These are phyloP conservation scores for Arabis alpina DNA, from an alignment of 345 rosid species.

Conservation along the genomic window DNA sequence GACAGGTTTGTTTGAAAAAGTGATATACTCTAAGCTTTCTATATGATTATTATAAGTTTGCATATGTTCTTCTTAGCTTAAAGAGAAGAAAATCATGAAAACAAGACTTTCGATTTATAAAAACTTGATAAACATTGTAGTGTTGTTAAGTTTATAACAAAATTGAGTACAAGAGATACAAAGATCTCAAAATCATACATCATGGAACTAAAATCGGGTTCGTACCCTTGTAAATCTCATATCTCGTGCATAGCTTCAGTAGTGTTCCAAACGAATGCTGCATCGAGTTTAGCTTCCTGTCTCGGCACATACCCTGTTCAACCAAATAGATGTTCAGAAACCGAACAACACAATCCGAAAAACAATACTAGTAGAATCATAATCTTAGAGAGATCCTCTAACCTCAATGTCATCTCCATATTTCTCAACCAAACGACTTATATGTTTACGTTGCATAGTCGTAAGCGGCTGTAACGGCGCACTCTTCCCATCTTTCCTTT, in stretches of 20 bases:
- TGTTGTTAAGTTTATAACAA: conserved; percentile 6
- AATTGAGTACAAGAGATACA: neutral
- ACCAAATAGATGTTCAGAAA: conserved; percentile 4
- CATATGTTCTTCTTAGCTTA: neutral
- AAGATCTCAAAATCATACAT: conserved; percentile 39
- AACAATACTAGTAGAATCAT: neutral
- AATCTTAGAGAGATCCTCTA: neutral
- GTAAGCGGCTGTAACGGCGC: conserved; percentile 82
- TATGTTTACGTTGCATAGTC: conserved; percentile 67
- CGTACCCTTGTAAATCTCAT: conserved; percentile 53
- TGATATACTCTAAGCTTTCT: neutral
- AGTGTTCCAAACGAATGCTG: conserved; percentile 78
- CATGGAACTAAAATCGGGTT: conserved; percentile 64
- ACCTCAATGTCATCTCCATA: conserved; percentile 85
- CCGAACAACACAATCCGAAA: neutral
- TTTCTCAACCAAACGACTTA: conserved; percentile 66
- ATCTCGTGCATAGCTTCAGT: conserved; percentile 72
- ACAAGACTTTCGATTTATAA: neutral
- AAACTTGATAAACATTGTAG: conserved; percentile 15
- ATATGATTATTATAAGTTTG: conserved; percentile 14
- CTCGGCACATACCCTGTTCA: conserved; percentile 85
- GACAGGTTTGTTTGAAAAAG: neutral
- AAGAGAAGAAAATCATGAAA: neutral
- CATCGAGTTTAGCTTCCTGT: conserved; percentile 79
- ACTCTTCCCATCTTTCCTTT: conserved; percentile 81